A percentile compares a stretch with the other conserved stretches of the same genome.
Evolutionary conservation across 2,329 filamentous ascomycete genomes (phyloP).

Genomic region (Juglanconis oblonga): DNA sequence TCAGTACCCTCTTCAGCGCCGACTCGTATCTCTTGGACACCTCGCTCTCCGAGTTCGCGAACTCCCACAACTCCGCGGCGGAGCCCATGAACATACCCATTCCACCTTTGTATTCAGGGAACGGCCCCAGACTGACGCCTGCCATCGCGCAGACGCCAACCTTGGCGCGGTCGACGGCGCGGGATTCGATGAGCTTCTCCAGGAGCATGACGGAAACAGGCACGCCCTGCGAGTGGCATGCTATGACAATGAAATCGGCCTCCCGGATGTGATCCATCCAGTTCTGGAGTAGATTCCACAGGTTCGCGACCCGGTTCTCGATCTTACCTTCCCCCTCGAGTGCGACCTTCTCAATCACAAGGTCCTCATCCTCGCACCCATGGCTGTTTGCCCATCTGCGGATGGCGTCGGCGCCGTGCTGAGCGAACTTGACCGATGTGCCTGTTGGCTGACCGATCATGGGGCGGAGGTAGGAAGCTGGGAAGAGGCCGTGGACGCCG

Average conservation of each 20-base stretch:
- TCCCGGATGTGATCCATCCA: conserved; percentile 88
- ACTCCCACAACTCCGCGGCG: conserved; percentile 93
- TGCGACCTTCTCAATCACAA: conserved; percentile 79
- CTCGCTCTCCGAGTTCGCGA: conserved; percentile 75
- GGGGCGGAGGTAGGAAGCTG: conserved; percentile 79
- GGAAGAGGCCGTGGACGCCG: conserved; percentile 92
- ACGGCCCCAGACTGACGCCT: conserved; percentile 89
- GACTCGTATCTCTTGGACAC: conserved; percentile 80
- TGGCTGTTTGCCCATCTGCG: conserved; percentile 75
- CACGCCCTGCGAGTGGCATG: conserved; percentile 93
- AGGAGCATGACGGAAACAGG: conserved; percentile 91
- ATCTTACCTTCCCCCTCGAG: conserved; percentile 95
- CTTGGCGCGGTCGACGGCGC: conserved; percentile 71
- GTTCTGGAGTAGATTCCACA: conserved; percentile 93
- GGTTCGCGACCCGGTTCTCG: conserved; percentile 78
- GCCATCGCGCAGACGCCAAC: conserved; percentile 86
- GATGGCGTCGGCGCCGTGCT: conserved; percentile 80
- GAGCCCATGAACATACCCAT: conserved; percentile 84
- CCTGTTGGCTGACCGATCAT: conserved; percentile 94
- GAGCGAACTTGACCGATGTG: conserved; percentile 90
- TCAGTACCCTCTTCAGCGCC: conserved; percentile 70
- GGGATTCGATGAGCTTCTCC: conserved; percentile 87
- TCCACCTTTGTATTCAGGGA: conserved; percentile 84
- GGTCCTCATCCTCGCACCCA: conserved; percentile 68
- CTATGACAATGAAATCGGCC: conserved; percentile 88